Percentiles rank a stretch among this genome's conserved stretches.
Conservation (phyloP, 2,329 filamentous ascomycete genomes). For the Xylaria digitata region DNA sequence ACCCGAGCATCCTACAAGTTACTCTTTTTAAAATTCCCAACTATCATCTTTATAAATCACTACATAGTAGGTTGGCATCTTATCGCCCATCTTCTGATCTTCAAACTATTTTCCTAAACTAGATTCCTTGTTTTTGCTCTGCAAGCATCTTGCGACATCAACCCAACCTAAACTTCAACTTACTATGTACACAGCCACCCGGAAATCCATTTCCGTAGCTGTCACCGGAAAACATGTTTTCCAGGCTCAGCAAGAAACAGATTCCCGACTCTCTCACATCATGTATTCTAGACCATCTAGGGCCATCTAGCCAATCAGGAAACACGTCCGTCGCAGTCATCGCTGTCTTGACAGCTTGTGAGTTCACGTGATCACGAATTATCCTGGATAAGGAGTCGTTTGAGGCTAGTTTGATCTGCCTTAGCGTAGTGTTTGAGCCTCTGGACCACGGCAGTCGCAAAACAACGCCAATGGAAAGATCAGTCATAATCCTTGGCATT, state of each 20-base stretch:
- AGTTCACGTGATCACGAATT: conserved; percentile 22
- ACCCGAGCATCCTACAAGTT: too few species aligned
- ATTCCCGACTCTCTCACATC: not conserved
- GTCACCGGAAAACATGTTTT: conserved; percentile 17
- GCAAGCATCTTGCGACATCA: conserved; percentile 2
- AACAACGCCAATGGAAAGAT: conserved; percentile 18
- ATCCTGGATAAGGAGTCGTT: conserved; percentile 16
- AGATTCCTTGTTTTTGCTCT: conserved; percentile 4
- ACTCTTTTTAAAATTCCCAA: too few species aligned
- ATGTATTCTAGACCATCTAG: not conserved
- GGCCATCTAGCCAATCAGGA: not conserved
- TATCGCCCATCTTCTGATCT: not conserved
- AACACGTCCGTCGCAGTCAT: not conserved
- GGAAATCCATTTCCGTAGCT: conserved; percentile 27
- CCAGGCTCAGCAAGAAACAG: conserved; percentile 19
- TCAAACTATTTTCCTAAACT: too few species aligned
- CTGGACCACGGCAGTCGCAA: conserved; percentile 11
- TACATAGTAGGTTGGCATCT: not conserved
- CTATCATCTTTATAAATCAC: not conserved
- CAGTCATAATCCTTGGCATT: conserved; percentile 5
- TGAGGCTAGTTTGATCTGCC: conserved; percentile 40
- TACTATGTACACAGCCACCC: conserved; percentile 6
- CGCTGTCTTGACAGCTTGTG: not conserved
- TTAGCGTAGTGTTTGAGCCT: conserved; percentile 32
- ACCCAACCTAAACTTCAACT: not conserved